Conservation (phyloP, 202 grass and related monocot species). For the Saccharum hybrid region DNA sequence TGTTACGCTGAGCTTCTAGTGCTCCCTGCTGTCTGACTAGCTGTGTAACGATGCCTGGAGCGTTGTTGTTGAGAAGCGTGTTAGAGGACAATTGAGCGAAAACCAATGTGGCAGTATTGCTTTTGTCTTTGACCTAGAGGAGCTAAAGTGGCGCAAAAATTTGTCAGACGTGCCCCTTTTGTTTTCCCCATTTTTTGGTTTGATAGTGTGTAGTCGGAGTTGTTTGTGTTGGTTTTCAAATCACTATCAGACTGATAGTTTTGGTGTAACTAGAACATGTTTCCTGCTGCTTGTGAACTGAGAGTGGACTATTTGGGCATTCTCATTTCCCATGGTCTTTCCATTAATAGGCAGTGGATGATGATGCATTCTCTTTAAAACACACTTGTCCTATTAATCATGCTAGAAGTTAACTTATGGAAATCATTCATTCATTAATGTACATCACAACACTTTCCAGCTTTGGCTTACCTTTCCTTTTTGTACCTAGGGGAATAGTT, state of each 20-base stretch:
- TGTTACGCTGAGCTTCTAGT: slow-evolving; percentile 2
- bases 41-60: neutral
- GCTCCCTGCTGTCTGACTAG: neutral
- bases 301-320: neutral
- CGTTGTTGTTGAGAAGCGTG: slow-evolving; percentile 6
- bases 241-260: slow-evolving; percentile 13
- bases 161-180: neutral
- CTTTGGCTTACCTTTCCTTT: slow-evolving; percentile 12
- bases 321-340: slow-evolving; percentile 1
- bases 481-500: slow-evolving; percentile 13
- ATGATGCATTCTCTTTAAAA: neutral
- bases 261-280: slow-evolving; percentile 19
- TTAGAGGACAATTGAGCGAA: neutral
- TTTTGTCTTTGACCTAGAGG: neutral
- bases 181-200: neutral
- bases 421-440: neutral
- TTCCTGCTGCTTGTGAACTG: slow-evolving; percentile 1
- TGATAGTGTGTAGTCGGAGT: neutral
- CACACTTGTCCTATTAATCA: slow-evolving; percentile 19
- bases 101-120: neutral
- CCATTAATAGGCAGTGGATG: neutral
- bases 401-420: slow-evolving; percentile 27
- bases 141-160: neutral
- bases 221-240: slow-evolving; percentile 23
- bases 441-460: slow-evolving; percentile 8